Base-by-base conservation (phyloP, 805 yeast species). In the Metschnikowia similis region DNA sequence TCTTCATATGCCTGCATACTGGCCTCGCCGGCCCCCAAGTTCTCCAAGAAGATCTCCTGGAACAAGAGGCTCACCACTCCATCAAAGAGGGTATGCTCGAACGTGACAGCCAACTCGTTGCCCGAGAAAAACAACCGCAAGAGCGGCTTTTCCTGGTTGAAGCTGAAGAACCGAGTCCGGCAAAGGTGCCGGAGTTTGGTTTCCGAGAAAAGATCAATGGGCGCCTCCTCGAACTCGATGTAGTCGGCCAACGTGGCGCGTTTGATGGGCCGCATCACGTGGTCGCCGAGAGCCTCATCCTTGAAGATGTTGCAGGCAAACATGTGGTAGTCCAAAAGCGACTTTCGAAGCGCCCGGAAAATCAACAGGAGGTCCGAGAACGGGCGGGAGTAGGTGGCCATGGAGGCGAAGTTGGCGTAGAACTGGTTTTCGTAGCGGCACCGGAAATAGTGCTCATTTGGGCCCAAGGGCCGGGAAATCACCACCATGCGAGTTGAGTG, bases 11-110 rank as follows among this genome's bases (percentile, higher is more conserved):
- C 52, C 6, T 26, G 45, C 2, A 16, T 14, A 36, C 56, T 51
- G 3, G 35, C 48, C 7, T 53, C 60, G 16, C 60, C 56, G 34
- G 27, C 56, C 3, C 62, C 63, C 45, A 69, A 51, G 40, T 62
- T 63, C 14, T 65, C 63, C 35, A 70, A 53, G 21, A 71, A 60
- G 4, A 64, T 57, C 52, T 71, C 71, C 46, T 71, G 75, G 55
- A 71, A 66, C 41, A 56, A 56, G 30, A 56, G 58, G 0, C 67
- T 75, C 8, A 64, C 71, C 6, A 70, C 56, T 1, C 76, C 76
- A 51, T 72, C 76, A n/a, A 65, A 65, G 11, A 70, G 59, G 6
- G 74, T 65, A 53, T 72, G 77, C 45, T 72, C 77, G 26, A 68
- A 63, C 0, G 60, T 58, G 2, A 48, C 66, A 4, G 64, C 59